These are phyloP conservation scores for Trichoderma atrobrunneum DNA, from an alignment of 2,329 filamentous ascomycete species.

Conservation along the genomic window DNA sequence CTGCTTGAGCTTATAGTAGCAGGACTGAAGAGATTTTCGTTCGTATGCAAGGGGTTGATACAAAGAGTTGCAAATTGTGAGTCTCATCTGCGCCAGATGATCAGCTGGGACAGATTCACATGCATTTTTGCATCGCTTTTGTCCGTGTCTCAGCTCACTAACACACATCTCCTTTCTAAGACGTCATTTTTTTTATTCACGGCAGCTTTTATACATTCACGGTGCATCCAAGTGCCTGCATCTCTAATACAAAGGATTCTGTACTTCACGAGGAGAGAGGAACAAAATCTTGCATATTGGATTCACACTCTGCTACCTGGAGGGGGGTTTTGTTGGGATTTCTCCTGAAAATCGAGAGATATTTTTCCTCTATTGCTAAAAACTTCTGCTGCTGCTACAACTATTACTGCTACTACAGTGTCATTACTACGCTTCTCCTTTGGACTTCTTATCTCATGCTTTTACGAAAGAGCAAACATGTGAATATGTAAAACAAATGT, in stretches of 20 bases:
- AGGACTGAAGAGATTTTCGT: not conserved
- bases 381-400: not conserved
- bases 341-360: not conserved
- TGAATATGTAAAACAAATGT: not conserved
- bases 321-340: not conserved
- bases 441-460: not conserved
- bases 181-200: not conserved
- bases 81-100: not conserved
- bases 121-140: not conserved
- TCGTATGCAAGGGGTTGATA: not conserved
- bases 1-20: not conserved
- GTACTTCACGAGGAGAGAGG: not conserved
- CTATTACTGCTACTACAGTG: not conserved
- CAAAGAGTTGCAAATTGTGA: not conserved
- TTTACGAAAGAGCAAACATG: not conserved
- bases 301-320: rapidly evolving
- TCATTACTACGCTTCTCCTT: not conserved
- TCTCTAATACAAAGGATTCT: not conserved
- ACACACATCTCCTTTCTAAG: not conserved
- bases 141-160: not conserved
- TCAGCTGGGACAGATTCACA: not conserved
- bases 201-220: not conserved
- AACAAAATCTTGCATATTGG: not conserved
- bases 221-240: not conserved
- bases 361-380: not conserved